A percentile compares a stretch with the other conserved stretches of the same genome.
phyloP scores from a whole-genome alignment of 2,329 filamentous ascomycete genomes.

The Xylariales sp. region DNA sequence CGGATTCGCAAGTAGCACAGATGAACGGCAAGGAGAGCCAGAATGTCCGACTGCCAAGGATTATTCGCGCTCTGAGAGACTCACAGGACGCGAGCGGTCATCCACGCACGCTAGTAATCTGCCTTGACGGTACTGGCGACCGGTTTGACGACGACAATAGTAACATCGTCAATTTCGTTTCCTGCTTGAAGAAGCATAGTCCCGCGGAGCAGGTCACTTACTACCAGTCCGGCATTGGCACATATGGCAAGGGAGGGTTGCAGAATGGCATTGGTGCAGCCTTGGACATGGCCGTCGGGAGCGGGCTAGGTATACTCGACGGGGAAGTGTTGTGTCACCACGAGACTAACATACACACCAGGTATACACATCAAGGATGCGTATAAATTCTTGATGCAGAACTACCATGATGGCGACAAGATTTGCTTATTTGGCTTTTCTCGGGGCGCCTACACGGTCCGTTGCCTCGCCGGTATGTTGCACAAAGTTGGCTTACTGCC shows the following conservation, averaged over 20 bases:
- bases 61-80: constrained; percentile 6
- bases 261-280: constrained; percentile 32
- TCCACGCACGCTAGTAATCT: constrained; percentile 29
- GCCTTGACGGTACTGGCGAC: constrained; percentile 40
- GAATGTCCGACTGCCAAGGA: not conserved
- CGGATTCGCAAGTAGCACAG: not conserved
- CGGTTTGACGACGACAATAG: constrained; percentile 38
- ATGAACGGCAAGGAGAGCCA: not conserved
- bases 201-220: constrained; percentile 31
- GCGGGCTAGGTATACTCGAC: constrained; percentile 23
- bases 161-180: constrained; percentile 39
- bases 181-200: constrained; percentile 37
- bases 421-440: constrained; percentile 47
- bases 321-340: not conserved
- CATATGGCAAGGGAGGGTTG: constrained; percentile 34
- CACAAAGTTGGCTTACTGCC: constrained; percentile 36
- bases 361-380: constrained; percentile 36
- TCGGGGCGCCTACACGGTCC: constrained; percentile 44
- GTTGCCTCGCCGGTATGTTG: constrained; percentile 40
- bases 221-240: constrained; percentile 42
- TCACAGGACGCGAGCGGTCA: not conserved
- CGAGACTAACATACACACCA: constrained; percentile 5
- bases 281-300: constrained; percentile 38
- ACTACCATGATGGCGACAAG: constrained; percentile 40
- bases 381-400: constrained; percentile 43